A percentile compares a stretch with the other conserved stretches of the same genome.
These are phyloP conservation scores for Termitomyces sp. DNA, from an alignment of 768 basidiomycete species.

Conservation along the genomic window DNA sequence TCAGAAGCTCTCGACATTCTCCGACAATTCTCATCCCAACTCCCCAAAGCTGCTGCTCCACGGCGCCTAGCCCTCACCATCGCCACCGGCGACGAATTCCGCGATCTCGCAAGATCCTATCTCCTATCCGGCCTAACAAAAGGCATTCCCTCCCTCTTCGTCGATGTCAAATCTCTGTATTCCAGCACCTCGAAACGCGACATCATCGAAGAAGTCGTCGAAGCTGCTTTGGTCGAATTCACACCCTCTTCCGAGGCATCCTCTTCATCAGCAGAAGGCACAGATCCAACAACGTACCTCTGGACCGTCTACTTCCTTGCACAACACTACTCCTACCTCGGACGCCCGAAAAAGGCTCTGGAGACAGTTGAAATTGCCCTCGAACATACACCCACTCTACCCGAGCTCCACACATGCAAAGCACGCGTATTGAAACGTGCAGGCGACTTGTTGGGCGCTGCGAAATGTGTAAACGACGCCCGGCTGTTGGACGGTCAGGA, in stretches of 20 bases:
- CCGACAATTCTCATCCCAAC: constrained; percentile 52
- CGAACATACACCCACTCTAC: constrained; percentile 87
- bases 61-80: constrained; percentile 70
- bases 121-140: constrained; percentile 67
- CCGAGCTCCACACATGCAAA: constrained; percentile 81
- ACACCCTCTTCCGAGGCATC: constrained; percentile 17
- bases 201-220: constrained; percentile 66
- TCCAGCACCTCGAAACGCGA: constrained; percentile 57
- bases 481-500: constrained; percentile 89
- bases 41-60: constrained; percentile 70
- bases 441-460: constrained; percentile 77
- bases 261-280: constrained; percentile 13
- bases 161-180: constrained; percentile 88
- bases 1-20: constrained; percentile 55
- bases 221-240: constrained; percentile 40
- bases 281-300: constrained; percentile 79
- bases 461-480: constrained; percentile 75
- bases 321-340: constrained; percentile 77
- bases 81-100: constrained; percentile 67
- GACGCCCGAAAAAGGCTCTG: constrained; percentile 50
- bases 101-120: constrained; percentile 59
- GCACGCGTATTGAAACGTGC: constrained; percentile 84
- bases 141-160: constrained; percentile 91
- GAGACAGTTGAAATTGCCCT: constrained; percentile 63
- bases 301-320: constrained; percentile 97